Evolutionary conservation across 805 yeast genomes (phyloP).

Genomic region (Myxozyma vanderwaltii): DNA sequence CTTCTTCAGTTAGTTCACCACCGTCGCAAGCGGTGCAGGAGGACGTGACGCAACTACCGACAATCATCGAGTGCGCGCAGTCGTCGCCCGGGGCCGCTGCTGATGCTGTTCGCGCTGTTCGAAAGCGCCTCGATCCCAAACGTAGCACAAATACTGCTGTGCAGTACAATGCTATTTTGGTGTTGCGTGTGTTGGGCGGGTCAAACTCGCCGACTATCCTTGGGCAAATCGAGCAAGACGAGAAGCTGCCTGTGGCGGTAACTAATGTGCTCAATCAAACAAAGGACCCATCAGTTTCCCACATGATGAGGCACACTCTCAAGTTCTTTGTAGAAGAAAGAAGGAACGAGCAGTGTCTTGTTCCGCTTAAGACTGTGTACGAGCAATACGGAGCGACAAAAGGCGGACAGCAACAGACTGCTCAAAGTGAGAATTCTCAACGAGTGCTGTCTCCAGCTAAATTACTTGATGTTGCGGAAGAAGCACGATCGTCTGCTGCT

Average conservation of each 20-base stretch:
- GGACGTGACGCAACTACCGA: conserved; percentile 26
- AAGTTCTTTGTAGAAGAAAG: neutral
- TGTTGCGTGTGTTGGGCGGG: conserved; percentile 22
- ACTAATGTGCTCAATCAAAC: conserved; percentile 2
- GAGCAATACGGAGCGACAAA: neutral
- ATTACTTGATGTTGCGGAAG: conserved; percentile 9
- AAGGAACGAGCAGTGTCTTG: neutral
- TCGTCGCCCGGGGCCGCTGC: conserved; percentile 29
- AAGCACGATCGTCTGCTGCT: conserved; percentile 20
- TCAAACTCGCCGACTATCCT: conserved; percentile 21
- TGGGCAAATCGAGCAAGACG: conserved; percentile 14
- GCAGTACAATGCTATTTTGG: conserved; percentile 27
- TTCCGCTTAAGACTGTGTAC: neutral
- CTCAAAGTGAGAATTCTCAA: too few relatives aligned
- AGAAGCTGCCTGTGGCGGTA: conserved; percentile 15
- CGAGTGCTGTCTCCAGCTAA: neutral
- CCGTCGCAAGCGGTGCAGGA: conserved; percentile 4
- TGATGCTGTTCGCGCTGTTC: conserved; percentile 20
- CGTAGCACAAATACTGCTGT: neutral
- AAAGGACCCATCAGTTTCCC: conserved; percentile 19
- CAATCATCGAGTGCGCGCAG: conserved; percentile 30
- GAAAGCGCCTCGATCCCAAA: conserved; percentile 26
- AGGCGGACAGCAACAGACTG: too few relatives aligned
- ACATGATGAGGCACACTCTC: conserved; percentile 7
- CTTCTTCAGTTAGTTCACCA: neutral